Percentiles rank a stretch among this genome's conserved stretches.
These are phyloP conservation scores for Cyclostephanos invisitatus DNA, from an alignment of 108 stramenopile species.

Conservation along the genomic window DNA sequence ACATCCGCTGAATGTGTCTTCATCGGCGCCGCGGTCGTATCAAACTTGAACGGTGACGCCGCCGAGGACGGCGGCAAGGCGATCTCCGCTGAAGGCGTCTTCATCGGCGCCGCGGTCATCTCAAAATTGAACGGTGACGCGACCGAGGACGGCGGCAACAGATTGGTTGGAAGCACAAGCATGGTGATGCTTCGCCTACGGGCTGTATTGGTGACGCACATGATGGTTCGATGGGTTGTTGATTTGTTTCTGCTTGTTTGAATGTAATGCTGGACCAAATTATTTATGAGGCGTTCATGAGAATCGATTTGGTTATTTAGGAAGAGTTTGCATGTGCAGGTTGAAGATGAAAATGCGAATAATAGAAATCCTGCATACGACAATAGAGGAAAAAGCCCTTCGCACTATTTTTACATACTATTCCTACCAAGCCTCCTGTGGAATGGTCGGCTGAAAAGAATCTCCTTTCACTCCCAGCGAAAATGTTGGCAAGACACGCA, in stretches of 20 bases:
- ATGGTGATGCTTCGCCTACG: constrained; percentile 31
- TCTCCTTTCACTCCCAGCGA: too few species aligned
- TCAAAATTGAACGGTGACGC: not conserved
- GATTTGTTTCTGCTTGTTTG: not conserved
- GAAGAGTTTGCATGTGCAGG: too few species aligned
- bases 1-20: constrained; percentile 3
- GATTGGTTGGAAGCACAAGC: constrained; percentile 37
- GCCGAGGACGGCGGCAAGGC: constrained; percentile 11
- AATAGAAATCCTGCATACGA: too few species aligned
- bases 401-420: too few species aligned
- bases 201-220: constrained; percentile 49
- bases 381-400: too few species aligned
- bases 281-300: not conserved
- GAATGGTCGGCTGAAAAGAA: too few species aligned
- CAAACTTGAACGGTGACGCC: not conserved
- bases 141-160: constrained; percentile 13
- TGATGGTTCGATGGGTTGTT: constrained; percentile 20
- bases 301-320: too few species aligned
- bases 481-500: too few species aligned
- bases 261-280: not conserved
- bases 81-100: constrained; percentile 6
- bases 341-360: too few species aligned
- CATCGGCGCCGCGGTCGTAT: not conserved
- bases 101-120: not conserved
- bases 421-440: too few species aligned